Conservation (phyloP, 257 asterid species). For the Catharanthus roseus region DNA sequence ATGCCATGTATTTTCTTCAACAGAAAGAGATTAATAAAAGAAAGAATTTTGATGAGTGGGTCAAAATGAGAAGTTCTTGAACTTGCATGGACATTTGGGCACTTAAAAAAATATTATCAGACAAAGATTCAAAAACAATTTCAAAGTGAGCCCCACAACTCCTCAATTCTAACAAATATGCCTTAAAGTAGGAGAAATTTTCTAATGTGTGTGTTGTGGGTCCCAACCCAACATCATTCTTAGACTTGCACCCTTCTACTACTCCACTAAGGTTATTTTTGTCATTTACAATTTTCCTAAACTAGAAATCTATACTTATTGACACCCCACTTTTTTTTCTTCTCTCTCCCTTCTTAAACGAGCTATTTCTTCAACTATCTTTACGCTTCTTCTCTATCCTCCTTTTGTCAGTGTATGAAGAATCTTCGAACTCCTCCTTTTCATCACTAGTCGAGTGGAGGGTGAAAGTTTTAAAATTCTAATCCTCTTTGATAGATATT, state of each 20-base stretch:
- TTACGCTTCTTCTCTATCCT: not conserved
- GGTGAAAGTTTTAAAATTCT: too few species aligned
- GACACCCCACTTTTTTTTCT: not conserved
- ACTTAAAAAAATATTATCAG: not conserved
- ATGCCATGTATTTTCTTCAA: not conserved
- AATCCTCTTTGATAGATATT: too few species aligned
- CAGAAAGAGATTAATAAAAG: not conserved
- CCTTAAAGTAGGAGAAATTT: constrained; percentile 19
- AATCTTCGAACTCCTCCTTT: too few species aligned
- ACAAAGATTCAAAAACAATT: constrained; percentile 1
- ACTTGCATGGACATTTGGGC: not conserved
- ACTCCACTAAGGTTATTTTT: constrained; percentile 17
- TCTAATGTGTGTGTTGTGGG: constrained; percentile 15
- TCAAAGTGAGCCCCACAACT: constrained; percentile 4
- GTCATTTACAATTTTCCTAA: not conserved
- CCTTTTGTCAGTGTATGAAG: too few species aligned
- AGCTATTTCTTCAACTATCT: too few species aligned
- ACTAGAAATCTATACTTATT: too few species aligned
- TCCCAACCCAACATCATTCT: constrained; percentile 5
- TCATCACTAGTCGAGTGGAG: too few species aligned
- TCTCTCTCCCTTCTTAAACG: not conserved
- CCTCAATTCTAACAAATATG: constrained; percentile 2
- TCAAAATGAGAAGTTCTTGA: not conserved
- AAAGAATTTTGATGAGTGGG: not conserved
- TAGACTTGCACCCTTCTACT: constrained; percentile 8